These are phyloP conservation scores for Helichrysum umbraculigerum DNA, from an alignment of 129 eudicot species.

Conservation along the genomic window DNA sequence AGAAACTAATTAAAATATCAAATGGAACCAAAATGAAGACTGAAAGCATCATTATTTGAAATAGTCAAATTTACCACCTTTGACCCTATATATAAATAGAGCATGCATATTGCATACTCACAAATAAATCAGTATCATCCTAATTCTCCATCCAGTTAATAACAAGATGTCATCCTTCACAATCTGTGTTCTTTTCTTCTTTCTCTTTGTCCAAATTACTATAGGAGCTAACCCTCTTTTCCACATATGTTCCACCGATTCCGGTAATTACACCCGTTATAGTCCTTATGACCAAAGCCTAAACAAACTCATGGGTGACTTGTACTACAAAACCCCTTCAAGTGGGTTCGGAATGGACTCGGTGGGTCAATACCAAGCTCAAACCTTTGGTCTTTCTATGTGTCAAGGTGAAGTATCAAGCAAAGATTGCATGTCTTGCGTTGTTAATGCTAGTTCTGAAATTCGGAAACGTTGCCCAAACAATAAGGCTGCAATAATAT, in stretches of 20 bases:
- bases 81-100: neutral
- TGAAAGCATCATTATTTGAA: constrained; percentile 24
- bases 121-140: neutral
- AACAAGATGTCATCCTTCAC: constrained; percentile 28
- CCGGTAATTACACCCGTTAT: constrained; percentile 40
- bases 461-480: constrained; percentile 38
- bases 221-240: constrained; percentile 30
- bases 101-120: constrained; percentile 2
- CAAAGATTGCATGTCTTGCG: constrained; percentile 33
- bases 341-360: constrained; percentile 40
- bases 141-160: neutral
- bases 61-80: constrained; percentile 1
- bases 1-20: neutral
- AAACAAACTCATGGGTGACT: constrained; percentile 34
- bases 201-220: constrained; percentile 27
- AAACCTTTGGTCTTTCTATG: constrained; percentile 39
- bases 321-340: constrained; percentile 39
- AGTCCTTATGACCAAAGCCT: constrained; percentile 32
- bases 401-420: constrained; percentile 46
- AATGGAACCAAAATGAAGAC: neutral
- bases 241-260: constrained; percentile 34
- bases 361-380: constrained; percentile 16
- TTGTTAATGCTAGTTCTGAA: constrained; percentile 30
- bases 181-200: constrained; percentile 16
- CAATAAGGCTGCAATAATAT: constrained; percentile 36